Conservation (phyloP, 2,329 filamentous ascomycete genomes). For the Trichoderma brevicompactum region DNA sequence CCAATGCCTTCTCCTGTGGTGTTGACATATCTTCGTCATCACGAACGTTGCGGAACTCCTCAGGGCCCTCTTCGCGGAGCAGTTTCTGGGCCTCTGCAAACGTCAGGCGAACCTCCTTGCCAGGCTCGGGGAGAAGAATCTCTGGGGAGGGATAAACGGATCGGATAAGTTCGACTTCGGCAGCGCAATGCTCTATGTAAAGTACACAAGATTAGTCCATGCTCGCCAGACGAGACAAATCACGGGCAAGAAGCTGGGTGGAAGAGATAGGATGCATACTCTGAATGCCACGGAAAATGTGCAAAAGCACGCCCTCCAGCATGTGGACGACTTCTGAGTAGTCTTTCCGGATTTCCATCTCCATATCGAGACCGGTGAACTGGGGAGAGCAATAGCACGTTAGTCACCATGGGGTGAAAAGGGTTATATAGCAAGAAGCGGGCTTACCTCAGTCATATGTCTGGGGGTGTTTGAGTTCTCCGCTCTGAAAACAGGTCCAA, state of each 20-base stretch:
- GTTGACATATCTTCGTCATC: constrained; percentile 82
- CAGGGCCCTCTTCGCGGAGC: constrained; percentile 72
- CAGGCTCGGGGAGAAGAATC: constrained; percentile 74
- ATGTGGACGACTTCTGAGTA: constrained; percentile 76
- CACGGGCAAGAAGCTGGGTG: too few species aligned
- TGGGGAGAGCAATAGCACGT: constrained; percentile 34
- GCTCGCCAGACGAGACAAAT: background rate
- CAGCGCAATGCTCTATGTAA: constrained; percentile 60
- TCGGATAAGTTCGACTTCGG: constrained; percentile 74
- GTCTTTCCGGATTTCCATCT: constrained; percentile 82
- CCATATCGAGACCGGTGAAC: constrained; percentile 86
- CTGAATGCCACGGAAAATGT: constrained; percentile 71
- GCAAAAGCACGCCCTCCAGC: constrained; percentile 73
- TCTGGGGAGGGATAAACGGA: constrained; percentile 76
- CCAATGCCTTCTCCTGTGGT: constrained; percentile 85
- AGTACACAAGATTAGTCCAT: background rate
- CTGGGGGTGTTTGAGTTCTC: constrained; percentile 83
- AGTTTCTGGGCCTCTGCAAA: constrained; percentile 80
- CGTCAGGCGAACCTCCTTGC: constrained; percentile 75
- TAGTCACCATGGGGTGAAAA: background rate
- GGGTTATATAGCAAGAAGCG: background rate
- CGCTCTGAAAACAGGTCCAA: constrained; percentile 82
- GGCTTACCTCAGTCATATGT: constrained; percentile 73
- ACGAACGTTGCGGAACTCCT: constrained; percentile 67
- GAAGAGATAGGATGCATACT: constrained; percentile 35